These are phyloP conservation scores for Anthracocystis setariae DNA, from an alignment of 1,284 basidiomycete genomes.

Conservation along the genomic window DNA sequence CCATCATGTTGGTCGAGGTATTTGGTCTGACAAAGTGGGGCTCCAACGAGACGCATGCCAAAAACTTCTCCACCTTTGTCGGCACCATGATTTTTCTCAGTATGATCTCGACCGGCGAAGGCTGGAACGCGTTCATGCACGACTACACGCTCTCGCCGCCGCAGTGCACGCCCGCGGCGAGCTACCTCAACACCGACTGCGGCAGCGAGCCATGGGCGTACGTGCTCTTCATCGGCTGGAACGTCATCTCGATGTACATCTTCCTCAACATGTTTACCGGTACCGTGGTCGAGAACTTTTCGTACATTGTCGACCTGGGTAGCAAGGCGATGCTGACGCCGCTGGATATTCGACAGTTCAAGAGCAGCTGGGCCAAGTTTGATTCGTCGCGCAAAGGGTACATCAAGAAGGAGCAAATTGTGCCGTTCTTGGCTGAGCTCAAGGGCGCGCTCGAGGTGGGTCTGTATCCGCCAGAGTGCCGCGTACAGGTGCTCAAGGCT, in stretches of 20 bases:
- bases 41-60: slow-evolving; percentile 75
- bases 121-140: slow-evolving; percentile 67
- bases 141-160: slow-evolving; percentile 75
- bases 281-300: slow-evolving; percentile 96
- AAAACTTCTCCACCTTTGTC: slow-evolving; percentile 85
- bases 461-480: slow-evolving; percentile 48
- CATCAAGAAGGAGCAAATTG: slow-evolving; percentile 78
- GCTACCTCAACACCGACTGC: slow-evolving; percentile 83
- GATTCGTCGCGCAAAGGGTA: slow-evolving; percentile 83
- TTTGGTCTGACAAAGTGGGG: slow-evolving; percentile 92
- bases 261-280: slow-evolving; percentile 81
- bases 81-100: slow-evolving; percentile 84
- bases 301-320: slow-evolving; percentile 91
- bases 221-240: slow-evolving; percentile 92
- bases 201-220: slow-evolving; percentile 87
- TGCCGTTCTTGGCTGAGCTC: slow-evolving; percentile 76
- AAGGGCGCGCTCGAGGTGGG: slow-evolving; percentile 60
- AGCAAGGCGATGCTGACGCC: slow-evolving; percentile 85
- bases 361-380: slow-evolving; percentile 89
- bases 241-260: slow-evolving; percentile 84
- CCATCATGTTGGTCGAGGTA: slow-evolving; percentile 87
- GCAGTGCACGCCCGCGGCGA: slow-evolving; percentile 77
- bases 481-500: slow-evolving; percentile 37
- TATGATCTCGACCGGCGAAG: slow-evolving; percentile 72
- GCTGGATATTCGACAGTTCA: slow-evolving; percentile 77